Evolutionary conservation across 169 alveolate genomes (phyloP), one percentile per base, ranked within the genome.

Genomic region (Besnoitia besnoiti): DNA sequence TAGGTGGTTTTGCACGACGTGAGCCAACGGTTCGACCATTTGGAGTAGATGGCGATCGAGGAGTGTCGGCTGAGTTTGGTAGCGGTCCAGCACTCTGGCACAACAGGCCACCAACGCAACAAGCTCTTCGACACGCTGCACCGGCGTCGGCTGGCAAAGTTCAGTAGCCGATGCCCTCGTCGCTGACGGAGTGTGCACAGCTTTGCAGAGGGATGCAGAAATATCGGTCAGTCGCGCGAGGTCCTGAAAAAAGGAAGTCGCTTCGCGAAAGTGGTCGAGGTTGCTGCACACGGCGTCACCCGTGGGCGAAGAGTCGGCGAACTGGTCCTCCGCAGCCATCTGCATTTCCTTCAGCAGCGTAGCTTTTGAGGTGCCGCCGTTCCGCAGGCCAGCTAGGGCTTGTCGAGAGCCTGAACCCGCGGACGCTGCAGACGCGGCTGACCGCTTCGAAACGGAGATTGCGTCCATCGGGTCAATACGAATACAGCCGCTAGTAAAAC

Each of bases 11-110:
- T 19, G 21, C 7, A 77, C 61, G 30, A 42, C 40, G 24, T 39
- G 44, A 21, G 35, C 55, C 8, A 77, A 0, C 0, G 87, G 87
- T 30, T 77, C 59, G 59, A 77, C 87, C n/a, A 77, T 77, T 27
- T 42, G 87, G 0, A 55, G 33, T 10, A 77, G 55, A 37, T 77
- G 55, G 14, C 40, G 49, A 77, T 77, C 87, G 33, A 77, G 87
- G 33, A 77, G 47, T 16, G 87, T 77, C 19, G 87, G 87, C 55
- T 19, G 59, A 24, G 12, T 77, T 42, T 77, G 87, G 59, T 77
- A 77, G 24, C 37, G n/a, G n/a, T 77, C 87, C 61, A 77, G 16
- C 16, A 42, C 40, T 35, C 40, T 4, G 37, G 40, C 87, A 35
- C 87, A 77, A 27, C 33, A 16, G 40, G 33, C 37, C 30, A 77